Evolutionary conservation across 2,329 filamentous ascomycete species (phyloP).

Genomic region (Aspergillus ustus): DNA sequence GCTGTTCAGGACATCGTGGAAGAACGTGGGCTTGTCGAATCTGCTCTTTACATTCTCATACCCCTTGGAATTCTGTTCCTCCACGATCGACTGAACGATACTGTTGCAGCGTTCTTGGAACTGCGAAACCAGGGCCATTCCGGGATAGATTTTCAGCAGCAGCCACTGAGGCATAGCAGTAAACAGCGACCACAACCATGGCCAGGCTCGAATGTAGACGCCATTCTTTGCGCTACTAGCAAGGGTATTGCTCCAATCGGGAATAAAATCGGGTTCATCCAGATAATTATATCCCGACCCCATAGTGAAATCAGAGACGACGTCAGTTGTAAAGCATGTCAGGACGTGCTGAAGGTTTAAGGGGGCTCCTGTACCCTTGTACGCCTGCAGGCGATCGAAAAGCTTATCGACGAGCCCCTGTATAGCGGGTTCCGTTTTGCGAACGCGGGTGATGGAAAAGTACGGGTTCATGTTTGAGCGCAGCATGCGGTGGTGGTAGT

Average conservation of each 20-base stretch:
- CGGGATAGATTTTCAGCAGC: constrained; percentile 11
- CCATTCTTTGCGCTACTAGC: constrained; percentile 21
- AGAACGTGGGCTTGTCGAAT: constrained; percentile 29
- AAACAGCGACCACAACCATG: constrained; percentile 18
- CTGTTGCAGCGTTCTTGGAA: constrained; percentile 22
- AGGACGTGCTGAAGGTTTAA: constrained; percentile 33
- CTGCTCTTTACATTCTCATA: constrained; percentile 11
- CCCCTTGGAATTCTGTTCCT: constrained; percentile 16
- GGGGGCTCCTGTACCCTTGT: constrained; percentile 9
- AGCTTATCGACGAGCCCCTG: constrained; percentile 26
- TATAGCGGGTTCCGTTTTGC: constrained; percentile 23
- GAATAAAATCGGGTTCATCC: constrained; percentile 30
- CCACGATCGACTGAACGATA: constrained; percentile 21
- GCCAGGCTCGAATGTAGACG: constrained; percentile 21
- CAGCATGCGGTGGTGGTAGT: constrained; percentile 25
- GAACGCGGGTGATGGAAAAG: constrained; percentile 29
- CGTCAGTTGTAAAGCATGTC: constrained; percentile 47
- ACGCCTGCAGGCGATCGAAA: constrained; percentile 24
- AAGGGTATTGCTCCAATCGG: constrained; percentile 32
- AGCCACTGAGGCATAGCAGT: constrained; percentile 8
- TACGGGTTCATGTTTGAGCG: constrained; percentile 27
- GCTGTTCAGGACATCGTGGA: constrained; percentile 37
- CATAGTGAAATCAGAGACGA: constrained; percentile 49
- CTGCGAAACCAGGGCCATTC: constrained; percentile 20
- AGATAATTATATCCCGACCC: constrained; percentile 29